Evolutionary conservation across 805 yeast species (phyloP), one percentile per base, ranked within the genome.

Genomic region (Wickerhamomyces queroliae): DNA sequence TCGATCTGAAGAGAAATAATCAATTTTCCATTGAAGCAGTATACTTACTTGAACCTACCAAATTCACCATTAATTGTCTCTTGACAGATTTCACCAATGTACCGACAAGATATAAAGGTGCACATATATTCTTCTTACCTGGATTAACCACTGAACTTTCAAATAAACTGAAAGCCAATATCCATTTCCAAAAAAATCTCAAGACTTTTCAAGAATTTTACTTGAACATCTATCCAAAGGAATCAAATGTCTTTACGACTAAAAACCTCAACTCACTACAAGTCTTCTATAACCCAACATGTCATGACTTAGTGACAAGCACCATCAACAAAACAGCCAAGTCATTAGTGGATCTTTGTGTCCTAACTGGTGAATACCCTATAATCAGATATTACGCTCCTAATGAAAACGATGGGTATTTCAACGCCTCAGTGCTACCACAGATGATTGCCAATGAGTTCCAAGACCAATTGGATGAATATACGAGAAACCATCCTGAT

Each of bases 281-380:
- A 39, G 67, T 80, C 17, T 84, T 81, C 53, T 90, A 78, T 59
- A 89, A 80, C 53, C 66, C 66, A 22, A 67, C 72, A 38, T 87
- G 93, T 50, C 57, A 63, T 27, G 83, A 78, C 41, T 63, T 82
- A 35, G 81, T 84, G 26, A 67, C 73, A 17, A 68, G 66, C 24
- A 82, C 83, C 41, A 67, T 87, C 13, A 64, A 70, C 16, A 61
- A 61, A 37, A 76, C 84, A 0, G 87, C 91, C 1, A 64, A 74
- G 29, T 59, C 87, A 18, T 66, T 93, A 48, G 77, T 88, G 23
- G 77, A 81, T 47, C 50, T 87, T 19, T 85, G 95, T 67, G 75
- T 84, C 7, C 55, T 83, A 9, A 78, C 93, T 2, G 95, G 95
- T 12, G 97, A 90, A 54, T 86, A 83, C 50, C 99, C 99, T 2